Percentiles rank a stretch among this genome's conserved stretches.
Evolutionary conservation across 768 basidiomycete species (phyloP).

Genomic region (Paxillus rubicundulus): DNA sequence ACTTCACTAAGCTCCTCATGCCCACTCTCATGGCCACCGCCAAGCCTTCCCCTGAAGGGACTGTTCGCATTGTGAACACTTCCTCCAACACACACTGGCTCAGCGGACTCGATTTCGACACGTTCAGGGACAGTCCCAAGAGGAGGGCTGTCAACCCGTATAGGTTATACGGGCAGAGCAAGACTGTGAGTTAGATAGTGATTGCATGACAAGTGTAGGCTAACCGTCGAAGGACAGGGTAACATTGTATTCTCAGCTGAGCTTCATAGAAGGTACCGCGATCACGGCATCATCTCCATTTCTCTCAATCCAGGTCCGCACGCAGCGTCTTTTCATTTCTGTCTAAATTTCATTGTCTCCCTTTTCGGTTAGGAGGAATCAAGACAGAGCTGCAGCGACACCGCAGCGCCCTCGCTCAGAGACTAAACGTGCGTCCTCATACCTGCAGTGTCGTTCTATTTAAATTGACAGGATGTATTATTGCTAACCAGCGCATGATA

Average conservation of each 20-base stretch:
- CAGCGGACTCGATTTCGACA: slow-evolving; percentile 34
- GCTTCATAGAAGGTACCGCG: slow-evolving; percentile 43
- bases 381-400: slow-evolving; percentile 6
- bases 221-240: slow-evolving; percentile 29
- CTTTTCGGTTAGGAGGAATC: slow-evolving; percentile 5
- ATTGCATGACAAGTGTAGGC: neutral
- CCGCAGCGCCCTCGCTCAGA: neutral
- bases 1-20: slow-evolving; percentile 25
- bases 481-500: slow-evolving; percentile 9
- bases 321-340: neutral
- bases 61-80: slow-evolving; percentile 33
- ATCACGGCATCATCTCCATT: slow-evolving; percentile 43
- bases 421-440: slow-evolving; percentile 1
- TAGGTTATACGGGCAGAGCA: slow-evolving; percentile 31
- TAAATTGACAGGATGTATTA: neutral
- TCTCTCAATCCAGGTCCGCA: slow-evolving; percentile 43
- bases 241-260: slow-evolving; percentile 46
- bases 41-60: slow-evolving; percentile 18
- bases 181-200: slow-evolving; percentile 4
- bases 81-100: slow-evolving; percentile 18
- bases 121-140: slow-evolving; percentile 37
- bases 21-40: slow-evolving; percentile 23
- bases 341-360: no score
- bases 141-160: slow-evolving; percentile 25
- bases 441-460: no score